Evolutionary conservation across 1,139 yeast genomes (phyloP).

Genomic region (Yamadazyma friedrichii): DNA sequence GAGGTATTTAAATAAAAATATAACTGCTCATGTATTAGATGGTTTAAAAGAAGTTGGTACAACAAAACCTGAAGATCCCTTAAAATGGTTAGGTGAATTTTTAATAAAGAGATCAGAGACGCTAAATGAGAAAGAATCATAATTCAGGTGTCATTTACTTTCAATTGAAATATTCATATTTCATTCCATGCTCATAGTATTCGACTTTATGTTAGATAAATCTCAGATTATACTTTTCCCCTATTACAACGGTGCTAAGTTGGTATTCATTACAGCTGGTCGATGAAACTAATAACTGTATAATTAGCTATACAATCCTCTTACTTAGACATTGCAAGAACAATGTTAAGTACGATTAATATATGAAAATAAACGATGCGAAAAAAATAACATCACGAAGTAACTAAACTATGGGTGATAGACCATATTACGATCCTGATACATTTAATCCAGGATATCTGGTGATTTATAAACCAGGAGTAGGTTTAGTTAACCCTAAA

Average conservation of each 20-base stretch:
- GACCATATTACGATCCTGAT: constrained; percentile 76
- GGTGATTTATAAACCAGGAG: constrained; percentile 59
- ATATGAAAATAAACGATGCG: constrained; percentile 1
- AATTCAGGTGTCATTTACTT: background rate
- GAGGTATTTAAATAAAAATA: constrained; percentile 68
- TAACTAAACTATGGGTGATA: constrained; percentile 15
- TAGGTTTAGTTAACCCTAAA: constrained; percentile 51
- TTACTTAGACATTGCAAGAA: too few relatives aligned
- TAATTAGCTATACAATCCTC: too few relatives aligned
- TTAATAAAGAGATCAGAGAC: constrained; percentile 47
- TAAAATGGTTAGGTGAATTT: constrained; percentile 67
- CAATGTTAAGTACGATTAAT: too few relatives aligned
- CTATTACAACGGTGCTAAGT: too few relatives aligned
- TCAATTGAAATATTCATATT: too few relatives aligned
- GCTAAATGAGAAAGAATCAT: background rate
- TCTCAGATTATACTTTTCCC: too few relatives aligned
- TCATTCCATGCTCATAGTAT: too few relatives aligned
- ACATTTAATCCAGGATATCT: constrained; percentile 67
- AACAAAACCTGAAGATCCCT: constrained; percentile 67
- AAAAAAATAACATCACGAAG: constrained; percentile 2
- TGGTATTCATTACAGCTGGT: too few relatives aligned
- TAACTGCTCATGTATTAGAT: constrained; percentile 64
- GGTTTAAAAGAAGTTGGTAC: constrained; percentile 65
- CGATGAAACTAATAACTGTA: too few relatives aligned
- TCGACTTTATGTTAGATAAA: too few relatives aligned